Base-by-base conservation (phyloP, 1,284 basidiomycete species). In the Puccinia sorghi region DNA sequence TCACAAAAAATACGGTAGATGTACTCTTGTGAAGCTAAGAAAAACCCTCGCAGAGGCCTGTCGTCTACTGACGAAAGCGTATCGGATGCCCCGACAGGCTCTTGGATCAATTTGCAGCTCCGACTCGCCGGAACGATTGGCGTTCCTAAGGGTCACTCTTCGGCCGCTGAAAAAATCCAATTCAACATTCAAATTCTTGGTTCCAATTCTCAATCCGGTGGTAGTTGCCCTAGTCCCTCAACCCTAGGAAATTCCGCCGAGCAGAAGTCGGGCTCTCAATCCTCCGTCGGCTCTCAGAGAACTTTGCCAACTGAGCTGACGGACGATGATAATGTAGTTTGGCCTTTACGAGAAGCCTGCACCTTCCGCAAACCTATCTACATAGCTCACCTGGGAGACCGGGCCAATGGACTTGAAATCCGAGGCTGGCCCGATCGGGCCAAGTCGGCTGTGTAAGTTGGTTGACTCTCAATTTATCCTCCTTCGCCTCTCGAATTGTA, bases 331-430 rank as follows among this genome's bases (percentile, higher is more conserved):
- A 41, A 9, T 46, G 37, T 54, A 7, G 66, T 69, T n/a, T 77
- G 74, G 74, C 74, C 74, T 52, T 25, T 77, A 32, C 64, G 67
- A 70, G 74, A 77, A 50, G 74, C 66, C 37, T 77, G 74, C 25
- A 77, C 74, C 17, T 69, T 77, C 20, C 46, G 66, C 25, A 69
- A 59, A 37, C 74, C 74, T 13, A 77, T 77, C 22, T 70, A 77
- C 54, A 70, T 77, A 41, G 50, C 64, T 77, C 22, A 77, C 20
- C 32, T 77, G 46, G 74, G 74, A 52, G 50, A 54, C 25, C 63
- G 74, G n/a, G 64, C 74, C 8, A 25, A 57, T 22, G 66, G 66
- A 48, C 70, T 77, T 50, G 74, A 77, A 39, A 32, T 15, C 25
- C 48, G 74, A 20, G 74, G 74, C 27, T 77, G 74, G 74, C 27